Evolutionary conservation across 805 yeast species (phyloP).

Genomic region (Cyberlindnera nakhonratchasimensis): DNA sequence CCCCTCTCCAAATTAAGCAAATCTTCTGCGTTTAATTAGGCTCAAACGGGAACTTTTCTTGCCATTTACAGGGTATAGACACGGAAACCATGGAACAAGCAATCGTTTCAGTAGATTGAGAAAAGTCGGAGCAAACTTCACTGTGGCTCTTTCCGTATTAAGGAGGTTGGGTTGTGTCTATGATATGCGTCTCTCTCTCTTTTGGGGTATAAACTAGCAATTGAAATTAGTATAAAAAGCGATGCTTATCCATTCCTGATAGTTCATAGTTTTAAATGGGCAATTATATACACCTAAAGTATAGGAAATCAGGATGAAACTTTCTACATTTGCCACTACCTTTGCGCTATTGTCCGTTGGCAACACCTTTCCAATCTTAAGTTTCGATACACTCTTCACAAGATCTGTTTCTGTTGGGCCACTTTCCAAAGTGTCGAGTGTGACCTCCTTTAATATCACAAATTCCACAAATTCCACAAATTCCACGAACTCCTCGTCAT

Average conservation of each 20-base stretch:
- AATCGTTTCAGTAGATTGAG: background rate
- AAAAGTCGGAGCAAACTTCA: too few species aligned
- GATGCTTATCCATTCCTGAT: too few species aligned
- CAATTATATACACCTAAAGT: too few species aligned
- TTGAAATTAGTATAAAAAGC: too few species aligned
- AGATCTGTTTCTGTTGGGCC: background rate
- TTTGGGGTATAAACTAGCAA: too few species aligned
- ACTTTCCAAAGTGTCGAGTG: too few species aligned
- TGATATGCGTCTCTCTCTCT: too few species aligned
- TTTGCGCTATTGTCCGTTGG: background rate
- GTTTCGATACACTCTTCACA: background rate
- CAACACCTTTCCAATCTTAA: background rate
- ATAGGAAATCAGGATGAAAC: background rate
- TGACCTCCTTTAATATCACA: background rate
- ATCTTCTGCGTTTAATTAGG: background rate
- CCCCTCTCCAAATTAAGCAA: background rate
- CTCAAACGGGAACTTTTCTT: background rate
- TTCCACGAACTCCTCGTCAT: constrained; percentile 9
- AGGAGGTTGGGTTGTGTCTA: too few species aligned
- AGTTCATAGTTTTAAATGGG: too few species aligned
- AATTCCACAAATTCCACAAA: background rate
- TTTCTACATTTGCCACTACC: background rate
- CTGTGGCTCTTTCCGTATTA: too few species aligned
- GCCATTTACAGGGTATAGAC: background rate
- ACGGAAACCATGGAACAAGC: background rate